Conservation (phyloP, 495 filamentous ascomycete species). For the Penicillium goetzii region DNA sequence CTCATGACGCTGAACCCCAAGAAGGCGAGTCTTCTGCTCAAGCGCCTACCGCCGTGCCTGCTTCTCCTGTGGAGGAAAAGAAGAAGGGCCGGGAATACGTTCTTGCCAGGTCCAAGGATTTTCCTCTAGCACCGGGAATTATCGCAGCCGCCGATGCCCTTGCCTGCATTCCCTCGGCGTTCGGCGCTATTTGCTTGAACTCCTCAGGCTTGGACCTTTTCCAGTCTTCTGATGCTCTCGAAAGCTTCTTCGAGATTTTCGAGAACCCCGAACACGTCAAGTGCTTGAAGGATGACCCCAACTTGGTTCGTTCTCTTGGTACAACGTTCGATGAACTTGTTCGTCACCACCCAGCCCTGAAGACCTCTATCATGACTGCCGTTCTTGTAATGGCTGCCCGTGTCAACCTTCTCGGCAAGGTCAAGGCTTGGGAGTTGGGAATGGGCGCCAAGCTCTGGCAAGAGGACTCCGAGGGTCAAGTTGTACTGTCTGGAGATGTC, state of each 20-base stretch:
- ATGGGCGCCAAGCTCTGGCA: conserved; percentile 81
- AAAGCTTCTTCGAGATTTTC: conserved; percentile 91
- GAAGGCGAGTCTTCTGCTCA: conserved; percentile 23
- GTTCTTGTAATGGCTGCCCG: conserved; percentile 82
- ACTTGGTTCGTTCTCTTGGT: conserved; percentile 62
- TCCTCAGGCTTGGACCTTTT: conserved; percentile 88
- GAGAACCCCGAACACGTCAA: conserved; percentile 89
- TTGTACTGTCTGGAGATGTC: conserved; percentile 34
- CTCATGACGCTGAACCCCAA: conserved; percentile 30
- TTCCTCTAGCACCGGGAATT: conserved; percentile 70
- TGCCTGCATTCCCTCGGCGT: conserved; percentile 77
- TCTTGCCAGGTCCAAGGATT: conserved; percentile 38
- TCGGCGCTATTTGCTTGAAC: conserved; percentile 94
- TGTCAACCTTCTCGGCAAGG: conserved; percentile 69
- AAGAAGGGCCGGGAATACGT: conserved; percentile 39
- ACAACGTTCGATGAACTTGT: conserved; percentile 91
- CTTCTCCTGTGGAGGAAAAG: conserved; percentile 21
- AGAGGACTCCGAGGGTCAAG: conserved; percentile 47
- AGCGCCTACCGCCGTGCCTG: conserved; percentile 23
- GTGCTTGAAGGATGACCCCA: conserved; percentile 70
- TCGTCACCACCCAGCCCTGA: conserved; percentile 86
- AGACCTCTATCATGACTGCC: conserved; percentile 74
- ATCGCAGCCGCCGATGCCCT: conserved; percentile 85
- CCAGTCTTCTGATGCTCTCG: conserved; percentile 76
- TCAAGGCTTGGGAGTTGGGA: conserved; percentile 65